These are phyloP conservation scores for Rhodofomes roseus DNA, from an alignment of 1,284 basidiomycete species.

Conservation along the genomic window DNA sequence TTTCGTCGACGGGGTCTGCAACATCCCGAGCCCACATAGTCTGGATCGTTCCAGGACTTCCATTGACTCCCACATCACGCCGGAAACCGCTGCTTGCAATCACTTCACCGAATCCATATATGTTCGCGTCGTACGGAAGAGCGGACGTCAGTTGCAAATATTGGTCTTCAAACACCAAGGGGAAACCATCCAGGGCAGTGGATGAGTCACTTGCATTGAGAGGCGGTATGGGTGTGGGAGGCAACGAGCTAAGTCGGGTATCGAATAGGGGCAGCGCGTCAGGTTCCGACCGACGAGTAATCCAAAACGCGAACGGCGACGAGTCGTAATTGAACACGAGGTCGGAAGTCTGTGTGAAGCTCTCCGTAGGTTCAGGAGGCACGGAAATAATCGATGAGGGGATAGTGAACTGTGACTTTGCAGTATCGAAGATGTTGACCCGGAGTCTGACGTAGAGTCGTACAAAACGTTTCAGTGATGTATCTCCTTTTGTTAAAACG, in stretches of 20 bases:
- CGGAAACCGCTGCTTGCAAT: constrained; percentile 66
- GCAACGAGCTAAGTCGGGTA: constrained; percentile 57
- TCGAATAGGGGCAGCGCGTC: constrained; percentile 66
- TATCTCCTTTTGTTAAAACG: too few species aligned
- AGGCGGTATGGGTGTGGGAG: constrained; percentile 49
- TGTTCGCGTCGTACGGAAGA: constrained; percentile 61
- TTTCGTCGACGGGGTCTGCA: constrained; percentile 56
- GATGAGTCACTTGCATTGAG: constrained; percentile 42
- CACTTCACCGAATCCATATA: constrained; percentile 78
- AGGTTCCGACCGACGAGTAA: constrained; percentile 61
- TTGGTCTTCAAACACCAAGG: constrained; percentile 75
- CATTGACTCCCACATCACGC: constrained; percentile 51
- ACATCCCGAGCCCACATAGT: constrained; percentile 69
- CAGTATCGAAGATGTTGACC: constrained; percentile 74
- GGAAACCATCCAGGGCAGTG: constrained; percentile 54
- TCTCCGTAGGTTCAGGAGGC: constrained; percentile 34
- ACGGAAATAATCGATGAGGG: constrained; percentile 54
- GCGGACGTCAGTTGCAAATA: constrained; percentile 67
- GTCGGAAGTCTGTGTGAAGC: constrained; percentile 43
- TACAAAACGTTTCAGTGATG: constrained; percentile 1
- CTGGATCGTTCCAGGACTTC: constrained; percentile 57
- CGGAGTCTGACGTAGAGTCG: constrained; percentile 48
- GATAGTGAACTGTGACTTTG: constrained; percentile 64
- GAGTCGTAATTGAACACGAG: constrained; percentile 66
- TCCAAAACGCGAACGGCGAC: constrained; percentile 76